Evolutionary conservation across 495 filamentous ascomycete genomes (phyloP).

Genomic region (Penicillium diatomitis): DNA sequence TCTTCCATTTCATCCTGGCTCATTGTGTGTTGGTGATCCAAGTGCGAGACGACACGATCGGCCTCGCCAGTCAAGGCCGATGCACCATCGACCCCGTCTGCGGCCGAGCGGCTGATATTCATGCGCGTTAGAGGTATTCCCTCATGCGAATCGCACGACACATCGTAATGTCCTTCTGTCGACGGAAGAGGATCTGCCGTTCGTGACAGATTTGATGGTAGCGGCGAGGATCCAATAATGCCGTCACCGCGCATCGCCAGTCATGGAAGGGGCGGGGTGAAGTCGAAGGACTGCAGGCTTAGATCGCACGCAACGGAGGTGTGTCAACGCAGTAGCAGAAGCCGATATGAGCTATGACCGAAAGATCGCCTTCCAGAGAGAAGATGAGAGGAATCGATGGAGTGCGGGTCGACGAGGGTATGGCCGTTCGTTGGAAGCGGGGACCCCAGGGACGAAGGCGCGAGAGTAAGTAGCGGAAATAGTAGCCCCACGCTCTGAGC

Average conservation of each 20-base stretch:
- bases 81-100: constrained; percentile 1
- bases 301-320: too few species aligned
- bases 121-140: constrained; percentile 10
- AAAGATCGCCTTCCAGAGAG: too few species aligned
- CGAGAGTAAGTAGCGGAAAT: too few species aligned
- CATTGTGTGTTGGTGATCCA: background rate
- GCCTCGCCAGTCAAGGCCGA: constrained; percentile 4
- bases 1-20: constrained; percentile 15
- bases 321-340: too few species aligned
- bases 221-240: constrained; percentile 5
- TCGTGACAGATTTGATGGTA: constrained; percentile 4
- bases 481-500: too few species aligned
- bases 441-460: too few species aligned
- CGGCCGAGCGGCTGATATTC: constrained; percentile 8
- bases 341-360: too few species aligned
- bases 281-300: background rate
- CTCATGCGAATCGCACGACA: constrained; percentile 14
- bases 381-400: too few species aligned
- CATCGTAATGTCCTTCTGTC: constrained; percentile 10
- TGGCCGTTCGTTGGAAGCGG: too few species aligned
- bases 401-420: too few species aligned
- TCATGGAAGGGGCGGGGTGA: constrained; percentile 6
- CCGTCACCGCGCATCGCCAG: constrained; percentile 17
- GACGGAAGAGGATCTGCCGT: background rate
- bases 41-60: background rate